Conservation (phyloP, 2,329 filamentous ascomycete genomes). For the Zarea fungicola region DNA sequence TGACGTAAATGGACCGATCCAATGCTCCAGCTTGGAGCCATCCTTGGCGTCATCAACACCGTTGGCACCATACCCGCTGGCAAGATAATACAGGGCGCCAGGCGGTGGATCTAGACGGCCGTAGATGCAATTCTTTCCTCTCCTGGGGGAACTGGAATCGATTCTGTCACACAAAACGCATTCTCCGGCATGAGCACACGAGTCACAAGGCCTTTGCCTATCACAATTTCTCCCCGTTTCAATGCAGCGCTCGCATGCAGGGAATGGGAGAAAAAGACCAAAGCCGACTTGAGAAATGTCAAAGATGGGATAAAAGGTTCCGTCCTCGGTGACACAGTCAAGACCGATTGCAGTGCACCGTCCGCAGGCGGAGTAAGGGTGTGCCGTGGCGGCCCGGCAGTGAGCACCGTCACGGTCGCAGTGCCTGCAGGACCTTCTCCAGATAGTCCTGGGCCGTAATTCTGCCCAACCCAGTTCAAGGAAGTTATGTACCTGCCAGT, state of each 20-base stretch:
- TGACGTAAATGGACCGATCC: slow-evolving; percentile 19
- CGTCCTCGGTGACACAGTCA: slow-evolving; percentile 20
- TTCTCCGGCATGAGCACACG: slow-evolving; percentile 20
- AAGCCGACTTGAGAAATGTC: slow-evolving; percentile 28
- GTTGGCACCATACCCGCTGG: slow-evolving; percentile 23
- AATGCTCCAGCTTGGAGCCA: slow-evolving; percentile 21
- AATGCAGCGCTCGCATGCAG: slow-evolving; percentile 22
- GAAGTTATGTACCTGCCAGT: slow-evolving; percentile 15
- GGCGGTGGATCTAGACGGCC: slow-evolving; percentile 15
- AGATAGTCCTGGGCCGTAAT: slow-evolving; percentile 14
- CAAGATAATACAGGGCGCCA: slow-evolving; percentile 31
- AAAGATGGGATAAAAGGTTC: slow-evolving; percentile 20
- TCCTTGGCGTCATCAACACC: slow-evolving; percentile 25
- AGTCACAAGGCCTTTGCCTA: slow-evolving; percentile 33
- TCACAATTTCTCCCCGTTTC: slow-evolving; percentile 26
- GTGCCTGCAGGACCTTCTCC: slow-evolving; percentile 16
- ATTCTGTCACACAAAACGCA: slow-evolving; percentile 14
- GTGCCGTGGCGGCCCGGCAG: slow-evolving; percentile 17
- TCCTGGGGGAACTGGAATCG: no score
- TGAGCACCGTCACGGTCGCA: slow-evolving; percentile 16
- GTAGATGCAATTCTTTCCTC: slow-evolving; percentile 16
- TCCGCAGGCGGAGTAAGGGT: slow-evolving; percentile 18
- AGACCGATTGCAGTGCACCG: slow-evolving; percentile 27
- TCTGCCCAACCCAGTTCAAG: slow-evolving; percentile 17
- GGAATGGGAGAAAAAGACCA: slow-evolving; percentile 23